These are phyloP conservation scores for Tolypocladium album DNA, from an alignment of 2,329 filamentous ascomycete species.

Conservation along the genomic window DNA sequence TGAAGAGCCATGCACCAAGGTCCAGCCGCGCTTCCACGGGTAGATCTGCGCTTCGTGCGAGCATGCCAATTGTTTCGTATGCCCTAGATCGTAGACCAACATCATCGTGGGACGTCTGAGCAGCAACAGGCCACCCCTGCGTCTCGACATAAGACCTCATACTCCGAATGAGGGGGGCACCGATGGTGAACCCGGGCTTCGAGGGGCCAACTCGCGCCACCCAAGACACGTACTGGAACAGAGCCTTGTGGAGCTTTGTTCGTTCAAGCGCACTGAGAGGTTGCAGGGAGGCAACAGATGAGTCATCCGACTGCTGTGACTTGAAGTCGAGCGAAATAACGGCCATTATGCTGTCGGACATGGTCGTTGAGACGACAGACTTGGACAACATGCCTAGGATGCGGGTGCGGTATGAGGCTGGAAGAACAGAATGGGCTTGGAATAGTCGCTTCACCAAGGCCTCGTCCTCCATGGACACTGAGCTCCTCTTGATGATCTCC, in stretches of 20 bases:
- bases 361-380: slow-evolving; percentile 62
- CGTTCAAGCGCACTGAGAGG: slow-evolving; percentile 56
- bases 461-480: slow-evolving; percentile 61
- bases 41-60: slow-evolving; percentile 56
- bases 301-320: slow-evolving; percentile 14
- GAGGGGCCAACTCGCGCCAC: slow-evolving; percentile 62
- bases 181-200: slow-evolving; percentile 51
- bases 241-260: slow-evolving; percentile 66
- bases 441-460: slow-evolving; percentile 56
- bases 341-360: slow-evolving; percentile 55
- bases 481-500: slow-evolving; percentile 73
- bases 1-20: slow-evolving; percentile 67
- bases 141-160: slow-evolving; percentile 64
- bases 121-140: slow-evolving; percentile 71
- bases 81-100: slow-evolving; percentile 64
- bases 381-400: slow-evolving; percentile 68
- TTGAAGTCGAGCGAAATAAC: slow-evolving; percentile 59
- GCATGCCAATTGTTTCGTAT: slow-evolving; percentile 82
- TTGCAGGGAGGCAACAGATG: slow-evolving; percentile 6
- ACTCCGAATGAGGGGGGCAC: slow-evolving; percentile 54
- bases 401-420: slow-evolving; percentile 64
- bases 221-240: slow-evolving; percentile 83
- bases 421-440: slow-evolving; percentile 59
- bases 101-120: slow-evolving; percentile 47
- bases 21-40: slow-evolving; percentile 40